Base-by-base conservation (phyloP, 257 asterid species). In the Avicennia marina region DNA sequence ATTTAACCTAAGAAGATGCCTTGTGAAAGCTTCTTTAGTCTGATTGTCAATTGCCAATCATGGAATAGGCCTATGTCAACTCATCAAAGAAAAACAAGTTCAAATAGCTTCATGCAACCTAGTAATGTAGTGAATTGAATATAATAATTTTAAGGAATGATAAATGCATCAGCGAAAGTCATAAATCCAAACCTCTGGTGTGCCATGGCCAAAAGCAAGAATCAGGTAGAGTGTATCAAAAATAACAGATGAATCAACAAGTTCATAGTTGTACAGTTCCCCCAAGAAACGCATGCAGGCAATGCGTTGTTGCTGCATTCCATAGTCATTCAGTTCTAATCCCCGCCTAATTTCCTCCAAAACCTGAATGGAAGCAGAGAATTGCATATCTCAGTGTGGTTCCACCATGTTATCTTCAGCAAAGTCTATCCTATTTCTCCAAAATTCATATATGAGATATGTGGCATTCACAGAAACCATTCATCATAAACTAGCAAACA, bases 201-300 rank as follows among this genome's bases (percentile, higher is more conserved):
- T 84, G 63, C 97, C 97, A 79, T 93, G 85, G 68, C 96, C 96
- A 69, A 86, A 93, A 62, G 61, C 73, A 34, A 89, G 84, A 67
- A 89, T 78, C 74, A 89, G 76, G 71, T 81, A 76, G 22, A 93
- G 96, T 2, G 96, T 86, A 72, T 93, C 97, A 67, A 93, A 93
- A 38, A 93, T 84, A 70, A 93, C 94, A 58, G 96, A 86, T 40
- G 99, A 93, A 68, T 89, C 99, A 15, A 93, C 96, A 67, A 86
- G 97, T 69, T 89, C 91, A 66, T 93, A 93, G 76, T 89, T 93
- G 79, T 89, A 93, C 63, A 93, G 67, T 78, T 93, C 99, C 58
- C 99, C 99, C 71, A 89, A 53, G 78, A 93, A 86, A 50, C 97
- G 97, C 95, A 82, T 89, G 77, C 63, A 82, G 17, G 99, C 96